A percentile compares a stretch with the other conserved stretches of the same genome.
phyloP scores from a whole-genome alignment of 2,329 filamentous ascomycete genomes.

The Aspergillus tanneri region DNA sequence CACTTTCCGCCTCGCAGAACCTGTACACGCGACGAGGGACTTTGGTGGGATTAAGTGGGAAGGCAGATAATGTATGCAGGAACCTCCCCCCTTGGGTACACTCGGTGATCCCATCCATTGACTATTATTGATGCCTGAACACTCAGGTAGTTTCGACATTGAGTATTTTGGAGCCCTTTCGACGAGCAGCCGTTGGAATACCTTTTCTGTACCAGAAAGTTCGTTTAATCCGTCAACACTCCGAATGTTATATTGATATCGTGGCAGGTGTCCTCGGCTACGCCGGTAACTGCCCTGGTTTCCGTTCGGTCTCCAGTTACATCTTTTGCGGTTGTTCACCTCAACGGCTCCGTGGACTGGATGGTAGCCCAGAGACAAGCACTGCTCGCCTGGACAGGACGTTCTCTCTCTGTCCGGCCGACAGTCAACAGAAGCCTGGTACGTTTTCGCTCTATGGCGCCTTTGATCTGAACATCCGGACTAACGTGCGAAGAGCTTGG shows the following conservation, averaged over 20 bases:
- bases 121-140: background rate
- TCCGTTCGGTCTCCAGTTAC: conserved; percentile 83
- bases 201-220: conserved; percentile 89
- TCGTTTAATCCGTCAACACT: background rate
- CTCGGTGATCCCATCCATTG: background rate
- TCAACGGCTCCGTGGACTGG: conserved; percentile 95
- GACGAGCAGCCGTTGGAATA: conserved; percentile 75
- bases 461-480: background rate
- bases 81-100: background rate
- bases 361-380: conserved; percentile 84
- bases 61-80: conserved; percentile 74
- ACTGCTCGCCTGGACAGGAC: conserved; percentile 93
- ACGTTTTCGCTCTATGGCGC: conserved; percentile 18
- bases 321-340: conserved; percentile 80
- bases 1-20: conserved; percentile 86
- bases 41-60: conserved; percentile 83
- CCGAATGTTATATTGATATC: conserved; percentile 12
- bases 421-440: conserved; percentile 71
- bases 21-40: conserved; percentile 91
- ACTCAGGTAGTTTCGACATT: conserved; percentile 85
- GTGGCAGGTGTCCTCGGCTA: conserved; percentile 73
- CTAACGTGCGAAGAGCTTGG: conserved; percentile 59
- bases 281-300: conserved; percentile 82
- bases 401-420: conserved; percentile 74
- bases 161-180: conserved; percentile 79